A percentile compares a stretch with the other conserved stretches of the same genome.
Conservation (phyloP, 2,329 filamentous ascomycete genomes). For the Diaporthe eres region DNA sequence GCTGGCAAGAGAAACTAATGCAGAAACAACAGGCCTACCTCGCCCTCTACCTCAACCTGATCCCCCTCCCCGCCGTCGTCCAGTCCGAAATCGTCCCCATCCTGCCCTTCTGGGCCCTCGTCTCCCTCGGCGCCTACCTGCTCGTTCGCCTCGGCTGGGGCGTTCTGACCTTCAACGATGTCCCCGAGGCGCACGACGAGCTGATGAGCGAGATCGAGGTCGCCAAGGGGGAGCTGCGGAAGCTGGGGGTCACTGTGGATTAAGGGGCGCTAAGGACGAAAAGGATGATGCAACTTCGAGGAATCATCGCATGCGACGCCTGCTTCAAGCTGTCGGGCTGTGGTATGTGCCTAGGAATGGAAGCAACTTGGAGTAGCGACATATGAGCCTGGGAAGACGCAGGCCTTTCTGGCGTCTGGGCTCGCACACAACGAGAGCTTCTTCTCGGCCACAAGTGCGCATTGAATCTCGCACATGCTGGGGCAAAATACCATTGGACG, state of each 20-base stretch:
- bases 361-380: not conserved
- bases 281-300: not conserved
- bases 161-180: slow-evolving; percentile 96
- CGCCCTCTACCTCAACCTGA: slow-evolving; percentile 84
- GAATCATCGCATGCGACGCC: not conserved
- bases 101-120: slow-evolving; percentile 91
- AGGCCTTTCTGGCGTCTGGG: not conserved
- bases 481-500: not conserved
- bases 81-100: slow-evolving; percentile 91
- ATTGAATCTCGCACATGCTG: too few relatives aligned
- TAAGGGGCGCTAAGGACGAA: slow-evolving; percentile 51
- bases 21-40: slow-evolving; percentile 84
- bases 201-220: slow-evolving; percentile 86
- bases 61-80: slow-evolving; percentile 83
- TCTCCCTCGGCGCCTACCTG: slow-evolving; percentile 92
- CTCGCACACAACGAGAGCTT: not conserved
- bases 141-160: slow-evolving; percentile 93
- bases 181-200: slow-evolving; percentile 90
- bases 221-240: slow-evolving; percentile 80
- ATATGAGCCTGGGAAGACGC: not conserved
- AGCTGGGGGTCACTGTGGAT: slow-evolving; percentile 84
- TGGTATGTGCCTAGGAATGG: not conserved
- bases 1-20: not conserved
- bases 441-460: not conserved
- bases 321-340: not conserved